Evolutionary conservation across 2,329 filamentous ascomycete genomes (phyloP), one percentile per base, ranked within the genome.

Genomic region (Fusarium proliferatum): DNA sequence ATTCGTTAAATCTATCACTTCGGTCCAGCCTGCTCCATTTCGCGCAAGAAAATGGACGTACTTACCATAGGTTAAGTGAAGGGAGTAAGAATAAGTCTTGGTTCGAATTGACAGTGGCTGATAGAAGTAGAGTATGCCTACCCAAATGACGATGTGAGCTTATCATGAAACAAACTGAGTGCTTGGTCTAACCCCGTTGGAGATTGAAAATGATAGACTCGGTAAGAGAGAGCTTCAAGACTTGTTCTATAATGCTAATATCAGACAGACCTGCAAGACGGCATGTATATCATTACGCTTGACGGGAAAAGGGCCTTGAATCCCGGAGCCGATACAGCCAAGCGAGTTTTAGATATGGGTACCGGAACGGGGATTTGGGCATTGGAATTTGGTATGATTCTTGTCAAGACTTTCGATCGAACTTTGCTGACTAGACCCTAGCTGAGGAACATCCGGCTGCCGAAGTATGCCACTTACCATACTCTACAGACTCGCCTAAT

Each of bases 311-410:
- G 68, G 19, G 69, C 69, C 6, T 12, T 71, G 21, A 71, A 71
- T 30, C 69, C 69, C 1, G 69, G 69, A 42, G 63, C 53, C 5
- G 63, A 68, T 7, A 64, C 39, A 8, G 68, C 68, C 4, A 72
- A 46, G 2, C 46, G 59, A 11, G 64, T 72, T 17, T 26, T 72
- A 19, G 68, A 72, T 8, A 23, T 72, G 64, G 69, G 69, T 21
- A 73, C 69, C 19, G 59, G 69, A 9, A 73, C 70, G 13, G 70
- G 69, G 9, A 45, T 72, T 5, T 72, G 69, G 69, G 69, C 69
- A 2, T 38, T 69, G 21, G 68, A 72, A 2, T 72, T 72, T 7
- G 68, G 69, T 36, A 15, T 9, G 39, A 21, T 0, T 4, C 6
- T 1, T 8, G 5, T 28, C 28, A 28, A 5, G 21, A n/a, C 7